phyloP scores from a whole-genome alignment of 1,139 yeast genomes.

The Diutina siamensis region DNA sequence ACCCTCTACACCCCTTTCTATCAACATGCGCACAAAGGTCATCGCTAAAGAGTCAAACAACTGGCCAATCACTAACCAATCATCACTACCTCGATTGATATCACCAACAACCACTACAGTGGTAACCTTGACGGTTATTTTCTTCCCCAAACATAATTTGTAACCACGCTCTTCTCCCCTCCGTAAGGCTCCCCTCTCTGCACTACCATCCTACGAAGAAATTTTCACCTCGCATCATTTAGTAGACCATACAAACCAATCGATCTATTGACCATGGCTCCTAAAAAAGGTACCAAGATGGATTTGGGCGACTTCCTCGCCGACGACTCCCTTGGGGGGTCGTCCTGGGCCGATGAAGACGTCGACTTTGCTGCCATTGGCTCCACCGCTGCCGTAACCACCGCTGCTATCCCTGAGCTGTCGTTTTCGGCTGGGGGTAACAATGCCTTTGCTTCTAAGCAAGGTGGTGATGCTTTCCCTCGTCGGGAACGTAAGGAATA shows the following conservation, averaged over 20 bases:
- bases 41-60: no score
- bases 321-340: constrained; percentile 32
- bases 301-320: constrained; percentile 41
- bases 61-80: background rate
- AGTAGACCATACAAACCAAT: background rate
- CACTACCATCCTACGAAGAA: background rate
- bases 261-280: constrained; percentile 10
- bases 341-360: constrained; percentile 69
- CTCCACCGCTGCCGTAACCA: constrained; percentile 39
- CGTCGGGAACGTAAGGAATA: constrained; percentile 47
- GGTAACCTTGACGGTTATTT: background rate
- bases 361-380: constrained; percentile 53
- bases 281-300: constrained; percentile 32
- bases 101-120: background rate
- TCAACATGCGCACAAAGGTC: background rate
- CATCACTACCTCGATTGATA: background rate
- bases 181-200: background rate
- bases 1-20: background rate
- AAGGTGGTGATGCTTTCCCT: constrained; percentile 6
- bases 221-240: background rate
- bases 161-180: background rate
- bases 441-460: constrained; percentile 13
- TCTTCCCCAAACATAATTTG: background rate
- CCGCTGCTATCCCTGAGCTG: constrained; percentile 11
- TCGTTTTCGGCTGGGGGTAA: constrained; percentile 37